These are phyloP conservation scores for Cladophialophora immunda DNA, from an alignment of 2,329 filamentous ascomycete genomes.

Conservation along the genomic window DNA sequence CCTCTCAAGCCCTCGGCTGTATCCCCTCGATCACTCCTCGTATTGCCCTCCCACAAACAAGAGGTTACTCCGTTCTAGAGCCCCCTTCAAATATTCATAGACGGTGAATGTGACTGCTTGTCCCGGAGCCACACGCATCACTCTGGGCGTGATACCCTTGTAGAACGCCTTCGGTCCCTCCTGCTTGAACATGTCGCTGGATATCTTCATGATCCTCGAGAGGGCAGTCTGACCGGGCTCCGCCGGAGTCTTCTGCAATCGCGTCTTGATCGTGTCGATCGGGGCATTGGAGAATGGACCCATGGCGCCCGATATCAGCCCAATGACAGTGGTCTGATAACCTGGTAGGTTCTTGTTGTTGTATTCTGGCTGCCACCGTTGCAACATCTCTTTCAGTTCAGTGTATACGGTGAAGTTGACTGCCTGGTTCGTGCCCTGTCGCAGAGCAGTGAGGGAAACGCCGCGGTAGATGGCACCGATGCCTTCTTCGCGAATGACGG, in stretches of 20 bases:
- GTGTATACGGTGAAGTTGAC: constrained; percentile 99
- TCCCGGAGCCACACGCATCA: constrained; percentile 96
- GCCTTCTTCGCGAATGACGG: constrained; percentile 91
- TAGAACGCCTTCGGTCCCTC: constrained; percentile 96
- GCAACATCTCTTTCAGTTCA: constrained; percentile 84
- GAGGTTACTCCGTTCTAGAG: constrained; percentile 72
- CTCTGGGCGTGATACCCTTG: constrained; percentile 96
- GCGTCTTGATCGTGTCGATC: constrained; percentile 98
- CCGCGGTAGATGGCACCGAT: constrained; percentile 87
- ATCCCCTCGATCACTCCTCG: constrained; percentile 61
- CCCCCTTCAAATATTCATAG: constrained; percentile 79
- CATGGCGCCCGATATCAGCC: constrained; percentile 90
- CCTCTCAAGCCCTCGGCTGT: neutral
- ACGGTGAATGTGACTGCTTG: constrained; percentile 82
- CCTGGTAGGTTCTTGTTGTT: constrained; percentile 73
- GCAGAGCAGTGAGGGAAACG: constrained; percentile 88
- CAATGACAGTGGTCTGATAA: constrained; percentile 91
- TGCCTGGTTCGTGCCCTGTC: constrained; percentile 96
- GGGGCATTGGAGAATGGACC: constrained; percentile 95
- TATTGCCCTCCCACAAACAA: constrained; percentile 69
- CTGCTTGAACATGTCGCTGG: constrained; percentile 87
- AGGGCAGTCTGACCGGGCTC: constrained; percentile 82
- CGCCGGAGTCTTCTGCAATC: constrained; percentile 88
- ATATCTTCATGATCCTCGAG: constrained; percentile 79
- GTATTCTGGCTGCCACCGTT: constrained; percentile 75